Conservation (phyloP, 371 early-diverging fungal species). For the Choanephora cucurbitarum region DNA sequence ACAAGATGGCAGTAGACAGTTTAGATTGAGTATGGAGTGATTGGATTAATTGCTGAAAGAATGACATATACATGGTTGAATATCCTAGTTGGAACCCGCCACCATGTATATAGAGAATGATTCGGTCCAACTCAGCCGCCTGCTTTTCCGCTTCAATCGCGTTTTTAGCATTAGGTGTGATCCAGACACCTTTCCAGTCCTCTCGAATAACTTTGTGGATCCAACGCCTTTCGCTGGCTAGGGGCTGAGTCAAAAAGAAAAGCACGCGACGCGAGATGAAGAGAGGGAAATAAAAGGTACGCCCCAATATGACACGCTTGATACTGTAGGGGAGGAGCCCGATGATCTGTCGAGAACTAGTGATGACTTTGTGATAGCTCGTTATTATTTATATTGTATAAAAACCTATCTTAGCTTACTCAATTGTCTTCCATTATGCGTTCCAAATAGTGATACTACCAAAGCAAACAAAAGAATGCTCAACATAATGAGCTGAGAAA, state of each 20-base stretch:
- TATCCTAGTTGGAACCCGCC: constrained; percentile 33
- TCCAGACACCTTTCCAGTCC: constrained; percentile 31
- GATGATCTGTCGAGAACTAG: background rate
- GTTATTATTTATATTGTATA: background rate
- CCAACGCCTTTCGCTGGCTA: constrained; percentile 16
- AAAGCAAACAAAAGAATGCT: background rate
- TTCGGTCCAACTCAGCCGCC: constrained; percentile 15
- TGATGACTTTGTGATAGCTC: background rate
- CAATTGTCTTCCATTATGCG: background rate
- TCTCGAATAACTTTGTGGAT: constrained; percentile 13
- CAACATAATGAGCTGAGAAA: no score
- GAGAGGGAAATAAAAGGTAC: background rate
- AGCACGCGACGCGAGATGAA: background rate
- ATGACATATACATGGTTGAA: constrained; percentile 28
- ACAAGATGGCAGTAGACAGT: constrained; percentile 22
- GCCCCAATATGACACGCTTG: background rate
- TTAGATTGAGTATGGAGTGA: constrained; percentile 16
- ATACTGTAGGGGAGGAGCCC: background rate
- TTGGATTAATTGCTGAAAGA: constrained; percentile 16
- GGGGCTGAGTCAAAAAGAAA: constrained; percentile 1
- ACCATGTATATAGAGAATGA: constrained; percentile 31
- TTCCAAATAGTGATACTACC: background rate
- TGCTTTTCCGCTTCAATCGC: constrained; percentile 13
- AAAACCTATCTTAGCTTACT: background rate
- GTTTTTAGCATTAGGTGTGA: constrained; percentile 14